Percentiles rank a stretch among this genome's conserved stretches.
Evolutionary conservation across 306 rosid species (phyloP).

Genomic region (Quercus parvula): DNA sequence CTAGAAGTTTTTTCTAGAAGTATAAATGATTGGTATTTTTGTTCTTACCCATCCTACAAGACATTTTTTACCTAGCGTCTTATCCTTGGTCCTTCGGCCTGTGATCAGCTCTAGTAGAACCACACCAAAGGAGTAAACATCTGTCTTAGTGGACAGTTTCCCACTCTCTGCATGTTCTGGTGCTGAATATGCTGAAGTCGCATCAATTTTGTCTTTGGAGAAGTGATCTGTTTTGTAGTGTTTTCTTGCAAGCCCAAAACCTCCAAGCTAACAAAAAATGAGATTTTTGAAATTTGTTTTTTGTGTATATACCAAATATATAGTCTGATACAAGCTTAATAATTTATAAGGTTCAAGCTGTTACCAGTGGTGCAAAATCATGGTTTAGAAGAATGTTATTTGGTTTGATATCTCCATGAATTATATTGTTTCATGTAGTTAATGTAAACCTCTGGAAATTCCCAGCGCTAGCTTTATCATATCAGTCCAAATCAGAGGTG

Average conservation of each 20-base stretch:
- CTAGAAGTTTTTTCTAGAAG: neutral
- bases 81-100: constrained; percentile 24
- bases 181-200: constrained; percentile 26
- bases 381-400: constrained; percentile 77
- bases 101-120: constrained; percentile 41
- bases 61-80: constrained; percentile 16
- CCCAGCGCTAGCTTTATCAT: constrained; percentile 69
- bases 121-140: constrained; percentile 43
- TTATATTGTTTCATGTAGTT: constrained; percentile 65
- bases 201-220: constrained; percentile 18
- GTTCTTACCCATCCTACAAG: constrained; percentile 35
- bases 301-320: neutral
- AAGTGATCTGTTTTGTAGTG: neutral
- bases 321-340: constrained; percentile 5
- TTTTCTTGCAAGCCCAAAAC: constrained; percentile 25
- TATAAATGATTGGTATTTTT: neutral
- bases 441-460: constrained; percentile 59
- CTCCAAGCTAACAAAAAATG: constrained; percentile 34
- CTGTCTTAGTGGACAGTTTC: constrained; percentile 27
- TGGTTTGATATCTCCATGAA: constrained; percentile 78
- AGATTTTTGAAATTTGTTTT: constrained; percentile 2
- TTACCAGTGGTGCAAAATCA: constrained; percentile 69
- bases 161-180: constrained; percentile 37
- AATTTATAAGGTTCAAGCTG: constrained; percentile 18
- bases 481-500: constrained; percentile 58